Percentiles rank a stretch among this genome's conserved stretches.
These are phyloP conservation scores for Alternaria brassicicola DNA, from an alignment of 2,329 filamentous ascomycete genomes.

Conservation along the genomic window DNA sequence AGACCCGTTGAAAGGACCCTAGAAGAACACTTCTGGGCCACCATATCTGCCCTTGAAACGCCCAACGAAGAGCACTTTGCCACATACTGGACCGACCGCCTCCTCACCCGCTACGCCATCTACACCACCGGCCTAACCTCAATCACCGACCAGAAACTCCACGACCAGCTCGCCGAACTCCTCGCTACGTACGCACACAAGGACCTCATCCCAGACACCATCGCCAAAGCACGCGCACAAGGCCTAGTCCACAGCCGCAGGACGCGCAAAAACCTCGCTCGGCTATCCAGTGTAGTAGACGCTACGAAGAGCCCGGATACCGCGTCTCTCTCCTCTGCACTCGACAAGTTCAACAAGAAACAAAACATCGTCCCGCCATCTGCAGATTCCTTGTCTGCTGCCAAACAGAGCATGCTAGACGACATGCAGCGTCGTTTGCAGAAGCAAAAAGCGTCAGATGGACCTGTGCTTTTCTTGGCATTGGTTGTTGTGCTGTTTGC, in stretches of 20 bases:
- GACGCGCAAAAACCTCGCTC: constrained; percentile 39
- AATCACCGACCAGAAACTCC: constrained; percentile 40
- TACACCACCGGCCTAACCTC: constrained; percentile 34
- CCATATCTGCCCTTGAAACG: constrained; percentile 35
- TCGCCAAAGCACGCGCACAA: constrained; percentile 41
- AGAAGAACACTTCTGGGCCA: constrained; percentile 33
- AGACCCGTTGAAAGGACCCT: constrained; percentile 25
- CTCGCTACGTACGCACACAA: constrained; percentile 38
- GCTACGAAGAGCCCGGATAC: constrained; percentile 18
- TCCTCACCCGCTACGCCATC: constrained; percentile 30
- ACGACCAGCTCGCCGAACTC: constrained; percentile 43
- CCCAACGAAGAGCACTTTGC: constrained; percentile 39
- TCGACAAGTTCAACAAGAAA: constrained; percentile 46
- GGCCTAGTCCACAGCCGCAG: constrained; percentile 40
- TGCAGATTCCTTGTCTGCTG: constrained; percentile 9
- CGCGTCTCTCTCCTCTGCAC: constrained; percentile 10
- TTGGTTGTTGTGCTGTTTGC: constrained; percentile 44
- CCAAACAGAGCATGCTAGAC: constrained; percentile 35
- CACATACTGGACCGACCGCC: constrained; percentile 42
- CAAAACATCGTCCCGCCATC: constrained; percentile 28
- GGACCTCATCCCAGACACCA: constrained; percentile 43
- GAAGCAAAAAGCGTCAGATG: constrained; percentile 43
- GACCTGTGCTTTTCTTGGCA: constrained; percentile 47
- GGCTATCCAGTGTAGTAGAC: constrained; percentile 32
- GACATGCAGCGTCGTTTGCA: constrained; percentile 46